Percentiles rank a stretch among this genome's conserved stretches.
Conservation (phyloP, 306 rosid species). For the Canavalia gladiata region DNA sequence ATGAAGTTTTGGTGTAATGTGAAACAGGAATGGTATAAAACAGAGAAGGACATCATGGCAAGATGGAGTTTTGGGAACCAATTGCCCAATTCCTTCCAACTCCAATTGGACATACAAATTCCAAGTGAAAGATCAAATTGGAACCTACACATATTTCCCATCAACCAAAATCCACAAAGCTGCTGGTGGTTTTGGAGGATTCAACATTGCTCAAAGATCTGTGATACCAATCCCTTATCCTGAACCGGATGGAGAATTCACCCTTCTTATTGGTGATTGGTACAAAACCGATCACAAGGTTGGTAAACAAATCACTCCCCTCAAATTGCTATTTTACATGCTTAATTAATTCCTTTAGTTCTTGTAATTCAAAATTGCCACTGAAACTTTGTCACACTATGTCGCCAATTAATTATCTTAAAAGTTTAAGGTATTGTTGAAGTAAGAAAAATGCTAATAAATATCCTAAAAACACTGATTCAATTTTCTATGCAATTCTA, state of each 20-base stretch:
- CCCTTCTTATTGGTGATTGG: slow-evolving; percentile 83
- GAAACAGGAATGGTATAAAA: slow-evolving; percentile 80
- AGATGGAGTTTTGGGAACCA: slow-evolving; percentile 90
- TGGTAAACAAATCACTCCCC: slow-evolving; percentile 1
- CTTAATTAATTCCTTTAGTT: neutral
- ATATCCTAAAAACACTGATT: too few species aligned
- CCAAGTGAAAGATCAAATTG: slow-evolving; percentile 87
- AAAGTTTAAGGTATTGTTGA: neutral
- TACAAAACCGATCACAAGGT: slow-evolving; percentile 71
- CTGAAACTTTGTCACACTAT: neutral
- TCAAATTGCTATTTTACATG: neutral
- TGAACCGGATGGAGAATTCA: slow-evolving; percentile 64
- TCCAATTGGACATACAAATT: slow-evolving; percentile 88
- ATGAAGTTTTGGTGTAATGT: slow-evolving; percentile 11
- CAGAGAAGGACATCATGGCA: slow-evolving; percentile 83
- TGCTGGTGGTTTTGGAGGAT: slow-evolving; percentile 81
- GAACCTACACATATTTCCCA: slow-evolving; percentile 80
- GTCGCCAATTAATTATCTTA: neutral
- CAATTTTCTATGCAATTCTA: too few species aligned
- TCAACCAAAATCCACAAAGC: slow-evolving; percentile 76
- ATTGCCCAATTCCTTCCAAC: slow-evolving; percentile 88
- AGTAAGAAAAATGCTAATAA: too few species aligned
- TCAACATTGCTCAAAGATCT: slow-evolving; percentile 71
- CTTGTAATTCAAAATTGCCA: neutral
- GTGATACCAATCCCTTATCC: slow-evolving; percentile 77